Evolutionary conservation across 1,284 basidiomycete species (phyloP).

Genomic region (Trametes pubescens): DNA sequence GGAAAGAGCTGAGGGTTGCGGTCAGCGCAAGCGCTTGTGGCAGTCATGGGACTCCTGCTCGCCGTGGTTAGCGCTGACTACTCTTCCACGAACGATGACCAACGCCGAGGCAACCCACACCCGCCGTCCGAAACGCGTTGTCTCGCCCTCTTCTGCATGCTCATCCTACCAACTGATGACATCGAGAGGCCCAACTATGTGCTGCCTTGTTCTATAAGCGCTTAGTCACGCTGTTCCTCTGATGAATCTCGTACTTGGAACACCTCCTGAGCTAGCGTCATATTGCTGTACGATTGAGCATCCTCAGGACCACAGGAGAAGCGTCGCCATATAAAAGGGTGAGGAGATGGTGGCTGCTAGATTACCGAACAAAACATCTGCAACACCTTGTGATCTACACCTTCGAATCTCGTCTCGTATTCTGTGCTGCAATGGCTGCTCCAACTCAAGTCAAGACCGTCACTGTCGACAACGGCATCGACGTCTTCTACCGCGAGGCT

Average conservation of each 20-base stretch:
- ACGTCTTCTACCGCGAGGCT: slow-evolving; percentile 54
- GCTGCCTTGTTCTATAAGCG: background rate
- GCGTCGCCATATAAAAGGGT: too few species aligned
- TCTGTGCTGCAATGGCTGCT: slow-evolving; percentile 13
- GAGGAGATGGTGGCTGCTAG: background rate
- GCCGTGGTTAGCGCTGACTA: background rate
- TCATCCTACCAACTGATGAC: too few species aligned
- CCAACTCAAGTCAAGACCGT: slow-evolving; percentile 37
- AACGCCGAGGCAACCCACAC: too few species aligned
- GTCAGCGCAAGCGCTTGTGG: background rate
- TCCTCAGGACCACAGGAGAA: background rate
- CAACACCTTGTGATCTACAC: too few species aligned
- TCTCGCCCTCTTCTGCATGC: too few species aligned
- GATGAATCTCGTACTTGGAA: background rate
- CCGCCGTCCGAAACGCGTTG: too few species aligned
- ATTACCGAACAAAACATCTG: too few species aligned
- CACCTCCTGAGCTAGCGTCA: background rate
- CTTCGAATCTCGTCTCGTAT: too few species aligned
- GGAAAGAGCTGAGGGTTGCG: background rate
- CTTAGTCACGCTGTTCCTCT: background rate
- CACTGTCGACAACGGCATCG: slow-evolving; percentile 44
- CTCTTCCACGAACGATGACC: too few species aligned
- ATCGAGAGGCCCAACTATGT: background rate
- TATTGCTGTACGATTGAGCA: background rate
- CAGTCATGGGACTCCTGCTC: background rate